Conservation (phyloP, 768 basidiomycete species). For the Termitomyces sp. region DNA sequence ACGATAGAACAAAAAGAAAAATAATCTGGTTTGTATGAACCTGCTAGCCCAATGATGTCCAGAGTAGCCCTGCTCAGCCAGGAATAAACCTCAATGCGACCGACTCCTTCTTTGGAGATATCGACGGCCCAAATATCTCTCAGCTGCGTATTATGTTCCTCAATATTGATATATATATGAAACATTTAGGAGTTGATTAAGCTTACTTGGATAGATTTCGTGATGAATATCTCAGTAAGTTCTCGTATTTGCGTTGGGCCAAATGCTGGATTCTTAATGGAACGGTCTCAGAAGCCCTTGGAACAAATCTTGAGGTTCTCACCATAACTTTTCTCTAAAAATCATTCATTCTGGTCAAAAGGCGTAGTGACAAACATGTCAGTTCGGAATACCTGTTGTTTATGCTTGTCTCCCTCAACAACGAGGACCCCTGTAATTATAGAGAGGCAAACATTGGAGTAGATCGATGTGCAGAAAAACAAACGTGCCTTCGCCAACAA, state of each 20-base stretch:
- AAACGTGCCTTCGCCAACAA: constrained; percentile 38
- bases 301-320: neutral
- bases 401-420: constrained; percentile 44
- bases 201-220: constrained; percentile 45
- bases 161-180: neutral
- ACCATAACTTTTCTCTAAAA: constrained; percentile 44
- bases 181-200: neutral
- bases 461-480: neutral
- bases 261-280: constrained; percentile 58
- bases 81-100: constrained; percentile 49
- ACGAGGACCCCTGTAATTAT: constrained; percentile 39
- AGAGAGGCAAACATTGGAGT: neutral
- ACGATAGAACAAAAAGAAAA: constrained; percentile 7
- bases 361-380: neutral
- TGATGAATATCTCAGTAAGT: constrained; percentile 49
- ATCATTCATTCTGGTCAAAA: neutral
- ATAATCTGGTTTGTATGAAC: constrained; percentile 26
- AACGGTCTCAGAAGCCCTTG: neutral
- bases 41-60: constrained; percentile 72
- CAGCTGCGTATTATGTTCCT: constrained; percentile 26
- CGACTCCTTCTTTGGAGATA: constrained; percentile 21
- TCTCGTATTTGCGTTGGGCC: constrained; percentile 53
- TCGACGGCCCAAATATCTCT: constrained; percentile 41
- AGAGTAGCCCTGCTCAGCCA: constrained; percentile 68
- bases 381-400: constrained; percentile 29